These are phyloP conservation scores for Acarospora socialis DNA, from an alignment of 2,329 filamentous ascomycete genomes.

Conservation along the genomic window DNA sequence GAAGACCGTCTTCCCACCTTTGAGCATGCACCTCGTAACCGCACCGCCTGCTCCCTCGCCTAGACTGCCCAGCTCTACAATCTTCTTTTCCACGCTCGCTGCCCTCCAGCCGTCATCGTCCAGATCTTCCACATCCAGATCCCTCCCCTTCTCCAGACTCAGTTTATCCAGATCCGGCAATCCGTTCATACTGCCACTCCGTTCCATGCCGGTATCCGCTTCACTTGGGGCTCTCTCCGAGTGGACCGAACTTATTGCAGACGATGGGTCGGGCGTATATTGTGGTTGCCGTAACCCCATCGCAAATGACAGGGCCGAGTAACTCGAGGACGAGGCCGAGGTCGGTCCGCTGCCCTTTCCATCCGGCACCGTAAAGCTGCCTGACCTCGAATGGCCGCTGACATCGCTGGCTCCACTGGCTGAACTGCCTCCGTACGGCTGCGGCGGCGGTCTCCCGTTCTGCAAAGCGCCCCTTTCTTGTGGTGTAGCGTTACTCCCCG, in stretches of 20 bases:
- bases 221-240: slow-evolving; percentile 56
- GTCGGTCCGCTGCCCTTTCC: slow-evolving; percentile 66
- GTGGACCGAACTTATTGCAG: slow-evolving; percentile 72
- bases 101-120: slow-evolving; percentile 94
- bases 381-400: slow-evolving; percentile 66
- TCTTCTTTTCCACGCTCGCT: slow-evolving; percentile 75
- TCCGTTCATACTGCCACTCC: slow-evolving; percentile 66
- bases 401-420: slow-evolving; percentile 67
- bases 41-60: slow-evolving; percentile 93
- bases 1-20: slow-evolving; percentile 86
- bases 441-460: slow-evolving; percentile 38
- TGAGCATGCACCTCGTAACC: slow-evolving; percentile 79
- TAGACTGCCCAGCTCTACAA: slow-evolving; percentile 74
- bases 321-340: slow-evolving; percentile 76
- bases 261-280: slow-evolving; percentile 69
- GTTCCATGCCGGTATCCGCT: slow-evolving; percentile 61
- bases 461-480: slow-evolving; percentile 49
- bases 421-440: slow-evolving; percentile 40
- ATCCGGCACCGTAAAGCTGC: slow-evolving; percentile 67
- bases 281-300: slow-evolving; percentile 51
- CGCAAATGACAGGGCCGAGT: slow-evolving; percentile 69
- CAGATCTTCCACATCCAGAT: slow-evolving; percentile 81
- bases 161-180: slow-evolving; percentile 66
- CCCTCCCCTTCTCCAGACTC: slow-evolving; percentile 66
- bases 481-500: slow-evolving; percentile 61